Evolutionary conservation across 352 stramenopile species (phyloP).

Genomic region (Phytophthora sansomeana): DNA sequence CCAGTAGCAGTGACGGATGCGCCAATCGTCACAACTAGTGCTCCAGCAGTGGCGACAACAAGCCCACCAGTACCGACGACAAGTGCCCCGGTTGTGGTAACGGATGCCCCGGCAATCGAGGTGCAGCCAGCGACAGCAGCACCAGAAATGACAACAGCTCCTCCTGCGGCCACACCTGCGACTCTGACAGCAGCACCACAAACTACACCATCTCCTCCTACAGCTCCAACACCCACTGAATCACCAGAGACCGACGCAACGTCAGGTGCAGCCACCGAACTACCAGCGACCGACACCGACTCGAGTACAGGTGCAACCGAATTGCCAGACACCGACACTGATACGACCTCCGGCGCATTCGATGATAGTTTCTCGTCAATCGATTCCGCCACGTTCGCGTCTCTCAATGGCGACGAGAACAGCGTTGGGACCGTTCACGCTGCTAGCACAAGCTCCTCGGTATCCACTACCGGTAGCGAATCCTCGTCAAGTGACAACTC

Average conservation of each 20-base stretch:
- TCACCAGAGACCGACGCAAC: not conserved
- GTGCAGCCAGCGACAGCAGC: not conserved
- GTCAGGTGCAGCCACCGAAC: no score
- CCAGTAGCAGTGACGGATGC: not conserved
- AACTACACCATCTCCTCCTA: no score
- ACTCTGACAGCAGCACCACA: not conserved
- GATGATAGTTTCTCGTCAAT: constrained; percentile 5
- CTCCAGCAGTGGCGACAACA: not conserved
- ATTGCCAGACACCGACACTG: no score
- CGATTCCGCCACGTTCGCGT: constrained; percentile 15
- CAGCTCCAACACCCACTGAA: no score
- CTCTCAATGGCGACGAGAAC: constrained; percentile 2
- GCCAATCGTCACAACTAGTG: not conserved
- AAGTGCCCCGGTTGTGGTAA: constrained; percentile 7
- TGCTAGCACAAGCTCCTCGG: constrained; percentile 8
- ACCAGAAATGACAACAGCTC: not conserved
- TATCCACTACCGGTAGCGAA: not conserved
- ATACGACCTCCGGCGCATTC: constrained; percentile 5
- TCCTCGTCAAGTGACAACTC: constrained; percentile 7
- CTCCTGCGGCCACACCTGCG: not conserved
- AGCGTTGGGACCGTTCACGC: constrained; percentile 23
- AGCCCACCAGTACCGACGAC: not conserved
- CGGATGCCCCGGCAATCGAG: constrained; percentile 9
- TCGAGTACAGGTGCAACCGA: no score
- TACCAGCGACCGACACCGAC: no score